Evolutionary conservation across 352 stramenopile genomes (phyloP), one percentile per base, ranked within the genome.

Genomic region (Phytophthora quininea): DNA sequence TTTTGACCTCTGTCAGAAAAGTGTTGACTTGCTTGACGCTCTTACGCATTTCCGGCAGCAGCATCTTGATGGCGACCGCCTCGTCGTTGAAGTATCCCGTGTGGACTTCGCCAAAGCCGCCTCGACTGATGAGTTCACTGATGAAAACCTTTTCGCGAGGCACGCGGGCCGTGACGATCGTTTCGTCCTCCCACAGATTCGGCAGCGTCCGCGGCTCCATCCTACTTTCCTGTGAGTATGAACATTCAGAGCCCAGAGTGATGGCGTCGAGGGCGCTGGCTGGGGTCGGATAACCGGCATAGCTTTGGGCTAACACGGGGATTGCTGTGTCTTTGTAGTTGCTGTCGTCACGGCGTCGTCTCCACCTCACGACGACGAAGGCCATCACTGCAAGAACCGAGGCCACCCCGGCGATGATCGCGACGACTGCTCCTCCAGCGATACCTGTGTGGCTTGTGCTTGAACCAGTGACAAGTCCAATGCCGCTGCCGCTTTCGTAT

Each of bases 151-250:
- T 79, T 15, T 79, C 71, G 47, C 62, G 54, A 4, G 63, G 53
- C n/a, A 74, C 48, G 3, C 65, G 64, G 42, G 60, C 65, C 9
- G 76, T 76, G 47, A 84, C 62, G 49, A 88, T 80, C 47, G 73
- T 55, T 12, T 75, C 60, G 31, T 87, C 73, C 15, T 83, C 69
- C 66, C 73, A 82, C 30, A 77, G 47, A n/a, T 71, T 38, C 37
- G 66, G 38, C 50, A 49, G 3, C 29, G 43, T 67, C 40, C 67
- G 47, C 30, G 43, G 45, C 33, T 67, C 62, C 24, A 45, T 56
- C 15, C 15, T 58, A 65, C 31, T 32, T 68, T 40, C 40, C 58
- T 72, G 56, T n/a, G 66, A 71, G 54, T 68, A 69, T 52, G 70
- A 72, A 8, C 51, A 33, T 55, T 77, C 70, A 0, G 66, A 74